phyloP scores from a whole-genome alignment of 164 flowering plant genomes.

The Platanus orientalis region DNA sequence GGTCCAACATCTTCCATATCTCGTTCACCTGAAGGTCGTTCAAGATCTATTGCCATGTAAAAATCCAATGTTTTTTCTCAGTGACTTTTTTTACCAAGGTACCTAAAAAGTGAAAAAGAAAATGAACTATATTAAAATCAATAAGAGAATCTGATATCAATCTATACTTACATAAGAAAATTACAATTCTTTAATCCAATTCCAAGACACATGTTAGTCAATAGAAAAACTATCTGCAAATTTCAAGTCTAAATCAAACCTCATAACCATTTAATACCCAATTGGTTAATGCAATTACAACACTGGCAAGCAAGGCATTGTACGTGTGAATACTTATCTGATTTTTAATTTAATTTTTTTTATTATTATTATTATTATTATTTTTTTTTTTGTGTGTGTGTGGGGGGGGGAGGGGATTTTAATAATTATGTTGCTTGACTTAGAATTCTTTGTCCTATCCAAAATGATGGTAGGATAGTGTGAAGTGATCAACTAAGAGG shows the following conservation, averaged over 20 bases:
- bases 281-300: background rate
- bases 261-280: background rate
- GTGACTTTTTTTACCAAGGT: background rate
- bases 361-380: no score
- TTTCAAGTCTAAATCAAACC: background rate
- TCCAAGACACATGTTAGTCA: background rate
- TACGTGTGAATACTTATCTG: no score
- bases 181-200: background rate
- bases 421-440: no score
- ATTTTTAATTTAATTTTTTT: no score
- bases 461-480: no score
- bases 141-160: no score
- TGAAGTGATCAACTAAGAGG: no score
- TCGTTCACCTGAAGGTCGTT: constrained; percentile 8
- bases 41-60: constrained; percentile 11
- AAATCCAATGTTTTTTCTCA: background rate
- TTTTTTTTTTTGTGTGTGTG: no score
- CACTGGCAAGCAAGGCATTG: no score
- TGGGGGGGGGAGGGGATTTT: no score
- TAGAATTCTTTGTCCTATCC: no score
- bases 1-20: constrained; percentile 4
- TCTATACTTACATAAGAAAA: background rate
- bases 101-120: constrained; percentile 1
- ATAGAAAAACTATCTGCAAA: background rate
- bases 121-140: background rate